A percentile compares a stretch with the other conserved stretches of the same genome.
phyloP scores from a whole-genome alignment of 2,329 filamentous ascomycete species.

The Tympanopsis confertula region DNA sequence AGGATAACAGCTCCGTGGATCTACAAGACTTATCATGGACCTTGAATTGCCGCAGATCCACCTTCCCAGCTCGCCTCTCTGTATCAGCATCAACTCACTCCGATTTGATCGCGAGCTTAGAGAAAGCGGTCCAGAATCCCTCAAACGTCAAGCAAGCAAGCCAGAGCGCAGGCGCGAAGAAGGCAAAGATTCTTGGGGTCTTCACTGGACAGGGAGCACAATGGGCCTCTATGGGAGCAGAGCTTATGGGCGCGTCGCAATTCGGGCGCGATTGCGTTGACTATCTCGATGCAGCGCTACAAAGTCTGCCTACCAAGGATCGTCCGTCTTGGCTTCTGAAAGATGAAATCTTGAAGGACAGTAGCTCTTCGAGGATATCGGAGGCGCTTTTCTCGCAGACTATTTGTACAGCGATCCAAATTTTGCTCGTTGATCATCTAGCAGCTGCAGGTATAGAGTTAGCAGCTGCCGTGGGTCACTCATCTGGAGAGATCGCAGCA shows the following conservation, averaged over 20 bases:
- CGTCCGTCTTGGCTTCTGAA: constrained; percentile 15
- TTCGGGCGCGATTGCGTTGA: constrained; percentile 8
- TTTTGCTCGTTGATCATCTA: constrained; percentile 27
- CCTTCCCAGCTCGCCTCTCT: not conserved
- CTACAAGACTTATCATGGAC: constrained; percentile 10
- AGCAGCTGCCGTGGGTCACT: constrained; percentile 14
- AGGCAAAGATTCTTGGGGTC: constrained; percentile 16
- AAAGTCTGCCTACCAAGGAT: constrained; percentile 2
- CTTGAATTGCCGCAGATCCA: constrained; percentile 5
- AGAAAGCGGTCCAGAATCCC: not conserved
- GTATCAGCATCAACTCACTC: not conserved
- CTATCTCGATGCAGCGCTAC: constrained; percentile 1
- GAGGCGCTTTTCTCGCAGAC: constrained; percentile 33
- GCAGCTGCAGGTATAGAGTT: constrained; percentile 13
- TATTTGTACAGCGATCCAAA: constrained; percentile 39
- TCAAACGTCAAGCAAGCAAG: not conserved
- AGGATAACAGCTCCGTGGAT: constrained; percentile 10
- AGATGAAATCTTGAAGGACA: constrained; percentile 17
- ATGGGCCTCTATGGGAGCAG: constrained; percentile 19
- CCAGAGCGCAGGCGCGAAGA: constrained; percentile 5
- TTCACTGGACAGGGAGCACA: constrained; percentile 23
- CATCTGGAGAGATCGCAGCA: constrained; percentile 8
- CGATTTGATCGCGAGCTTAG: not conserved
- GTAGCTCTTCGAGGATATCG: constrained; percentile 14
- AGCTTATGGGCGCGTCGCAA: constrained; percentile 11